A percentile compares a stretch with the other conserved stretches of the same genome.
Conservation (phyloP, 106 monocot species). For the Allium cepa region DNA sequence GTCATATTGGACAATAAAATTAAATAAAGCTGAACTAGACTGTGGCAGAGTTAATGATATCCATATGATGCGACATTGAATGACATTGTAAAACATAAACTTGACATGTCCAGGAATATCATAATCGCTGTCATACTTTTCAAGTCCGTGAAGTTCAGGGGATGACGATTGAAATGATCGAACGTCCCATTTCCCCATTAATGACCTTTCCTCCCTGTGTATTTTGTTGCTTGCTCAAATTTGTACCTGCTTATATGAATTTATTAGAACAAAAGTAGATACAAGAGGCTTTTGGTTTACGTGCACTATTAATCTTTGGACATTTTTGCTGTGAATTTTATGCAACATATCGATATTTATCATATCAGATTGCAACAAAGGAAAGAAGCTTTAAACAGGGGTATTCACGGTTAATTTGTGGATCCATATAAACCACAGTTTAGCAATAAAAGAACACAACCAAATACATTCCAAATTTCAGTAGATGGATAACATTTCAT, state of each 20-base stretch:
- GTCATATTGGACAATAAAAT: slow-evolving; percentile 39
- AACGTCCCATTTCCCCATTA: slow-evolving; percentile 89
- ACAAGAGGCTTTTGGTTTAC: too few species aligned
- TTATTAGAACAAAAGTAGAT: too few species aligned
- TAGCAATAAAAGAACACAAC: too few species aligned
- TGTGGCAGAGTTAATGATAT: slow-evolving; percentile 51
- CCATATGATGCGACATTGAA: slow-evolving; percentile 91
- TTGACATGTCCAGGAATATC: slow-evolving; percentile 61
- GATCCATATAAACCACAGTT: too few species aligned
- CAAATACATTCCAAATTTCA: too few species aligned
- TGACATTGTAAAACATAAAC: slow-evolving; percentile 63
- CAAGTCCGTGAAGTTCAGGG: slow-evolving; percentile 57
- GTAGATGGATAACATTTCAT: too few species aligned
- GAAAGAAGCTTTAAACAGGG: too few species aligned
- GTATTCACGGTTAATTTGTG: too few species aligned
- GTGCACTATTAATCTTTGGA: too few species aligned
- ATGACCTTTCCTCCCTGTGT: slow-evolving; percentile 73
- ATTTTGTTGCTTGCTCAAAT: slow-evolving; percentile 98
- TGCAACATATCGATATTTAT: too few species aligned
- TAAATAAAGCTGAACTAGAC: slow-evolving; percentile 22
- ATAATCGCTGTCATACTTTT: slow-evolving; percentile 22
- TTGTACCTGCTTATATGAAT: slow-evolving; percentile 48
- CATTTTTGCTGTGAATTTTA: too few species aligned
- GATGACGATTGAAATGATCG: slow-evolving; percentile 37
- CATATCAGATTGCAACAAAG: too few species aligned